Base-by-base conservation (phyloP, 2,329 filamentous ascomycete genomes). In the Blastomyces emzantsi region DNA sequence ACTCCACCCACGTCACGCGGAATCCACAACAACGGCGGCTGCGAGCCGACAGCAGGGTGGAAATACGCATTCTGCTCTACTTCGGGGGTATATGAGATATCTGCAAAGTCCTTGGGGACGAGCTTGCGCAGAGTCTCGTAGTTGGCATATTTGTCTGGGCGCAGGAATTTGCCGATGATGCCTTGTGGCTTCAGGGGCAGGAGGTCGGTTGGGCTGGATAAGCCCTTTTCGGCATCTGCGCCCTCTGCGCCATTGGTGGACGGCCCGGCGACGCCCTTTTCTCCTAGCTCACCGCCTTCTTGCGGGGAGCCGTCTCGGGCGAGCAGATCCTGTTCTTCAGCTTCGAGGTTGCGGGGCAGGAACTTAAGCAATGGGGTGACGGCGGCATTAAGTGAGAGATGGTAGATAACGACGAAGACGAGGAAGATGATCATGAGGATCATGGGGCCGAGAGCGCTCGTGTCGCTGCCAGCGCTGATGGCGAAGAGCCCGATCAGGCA, bases 401-500 rank as follows among this genome's bases (percentile, higher is more conserved):
- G 90, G 75, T 91, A 91, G 25, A 96, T 79, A 0, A 86, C 76
- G 1, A 88, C 89, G 74, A 93, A 88, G 68, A 95, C 71, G 28
- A 94, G 79, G 75, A 91, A 88, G 62, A 88, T 77, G 59, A 93
- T 81, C 86, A 92, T 92, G 59, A 94, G 77, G 36, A 92, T 78
- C 70, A 93, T 74, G 0, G 90, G 90, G 0, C 87, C 88, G 22
- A 87, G 78, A 0, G 87, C 83, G 1, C 81, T 78, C 1, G 81
- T 84, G 57, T 90, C 82, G 39, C 82, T 85, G 8, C 86, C 84
- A 1, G 81, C 78, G 7, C 84, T 86, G 60, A 93, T 85, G 61
- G 83, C 88, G 69, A 97, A 92, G 2, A 97, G 81, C 60, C 92
- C 92, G 67, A 96, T 88, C 72, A 97, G 81, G 74, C 90, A 94